These are phyloP conservation scores for Phytophthora pluvialis DNA, from an alignment of 352 stramenopile species.

Conservation along the genomic window DNA sequence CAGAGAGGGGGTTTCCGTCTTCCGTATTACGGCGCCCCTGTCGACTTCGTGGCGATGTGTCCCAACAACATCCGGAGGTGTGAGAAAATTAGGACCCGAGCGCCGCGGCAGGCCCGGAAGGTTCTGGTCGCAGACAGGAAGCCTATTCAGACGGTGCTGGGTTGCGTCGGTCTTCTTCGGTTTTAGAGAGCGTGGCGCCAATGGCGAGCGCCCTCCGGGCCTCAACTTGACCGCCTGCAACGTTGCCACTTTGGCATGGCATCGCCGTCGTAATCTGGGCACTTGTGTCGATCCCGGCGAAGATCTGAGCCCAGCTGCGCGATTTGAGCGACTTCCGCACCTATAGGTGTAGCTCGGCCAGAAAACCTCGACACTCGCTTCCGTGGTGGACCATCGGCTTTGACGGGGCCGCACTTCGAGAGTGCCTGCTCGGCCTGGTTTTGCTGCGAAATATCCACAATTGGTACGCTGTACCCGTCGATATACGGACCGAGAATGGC, in stretches of 20 bases:
- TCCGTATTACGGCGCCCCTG: conserved; percentile 8
- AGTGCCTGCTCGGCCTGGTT: conserved; percentile 26
- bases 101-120: conserved; percentile 11
- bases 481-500: conserved; percentile 29
- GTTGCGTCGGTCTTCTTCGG: conserved; percentile 10
- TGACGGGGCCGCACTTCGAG: conserved; percentile 7
- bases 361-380: conserved; percentile 14
- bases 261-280: conserved; percentile 5
- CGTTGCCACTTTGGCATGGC: not conserved
- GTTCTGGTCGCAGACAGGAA: conserved; percentile 21
- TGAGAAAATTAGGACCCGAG: conserved; percentile 28
- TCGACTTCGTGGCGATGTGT: conserved; percentile 24
- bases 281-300: conserved; percentile 8
- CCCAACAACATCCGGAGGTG: conserved; percentile 18
- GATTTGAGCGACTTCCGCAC: conserved; percentile 26
- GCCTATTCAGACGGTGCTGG: conserved; percentile 16
- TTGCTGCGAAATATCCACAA: conserved; percentile 23
- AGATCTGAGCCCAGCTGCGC: conserved; percentile 27
- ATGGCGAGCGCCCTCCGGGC: not conserved
- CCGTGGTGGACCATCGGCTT: conserved; percentile 16
- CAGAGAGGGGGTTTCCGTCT: conserved; percentile 4
- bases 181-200: conserved; percentile 12
- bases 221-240: not conserved
- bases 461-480: conserved; percentile 5
- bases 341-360: not conserved